A percentile compares a stretch with the other conserved stretches of the same genome.
phyloP scores from a whole-genome alignment of 495 filamentous ascomycete species.

The Diplogelasinospora grovesii region DNA sequence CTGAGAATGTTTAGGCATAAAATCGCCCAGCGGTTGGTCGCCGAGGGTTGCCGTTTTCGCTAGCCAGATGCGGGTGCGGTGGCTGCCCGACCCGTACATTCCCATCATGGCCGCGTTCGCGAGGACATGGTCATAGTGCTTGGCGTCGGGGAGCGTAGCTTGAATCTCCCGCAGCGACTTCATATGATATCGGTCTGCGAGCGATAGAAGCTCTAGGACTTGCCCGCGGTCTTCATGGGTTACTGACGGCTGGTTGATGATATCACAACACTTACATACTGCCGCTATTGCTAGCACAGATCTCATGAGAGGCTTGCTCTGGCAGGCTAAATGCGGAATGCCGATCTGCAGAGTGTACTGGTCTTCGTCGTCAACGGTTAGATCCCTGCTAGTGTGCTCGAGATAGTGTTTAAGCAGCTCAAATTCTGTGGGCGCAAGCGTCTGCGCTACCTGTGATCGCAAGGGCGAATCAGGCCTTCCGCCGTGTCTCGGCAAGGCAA shows the following conservation, averaged over 20 bases:
- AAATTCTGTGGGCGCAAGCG: slow-evolving; percentile 27
- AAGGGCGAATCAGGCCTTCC: slow-evolving; percentile 6
- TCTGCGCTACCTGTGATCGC: slow-evolving; percentile 5
- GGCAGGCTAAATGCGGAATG: slow-evolving; percentile 36
- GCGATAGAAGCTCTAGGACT: slow-evolving; percentile 24
- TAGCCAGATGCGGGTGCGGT: slow-evolving; percentile 32
- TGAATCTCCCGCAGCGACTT: slow-evolving; percentile 29
- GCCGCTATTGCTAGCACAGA: slow-evolving; percentile 36
- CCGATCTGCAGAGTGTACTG: slow-evolving; percentile 35
- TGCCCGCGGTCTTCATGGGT: slow-evolving; percentile 14
- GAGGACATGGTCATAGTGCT: slow-evolving; percentile 30
- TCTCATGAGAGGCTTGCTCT: slow-evolving; percentile 34
- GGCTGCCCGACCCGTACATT: slow-evolving; percentile 37
- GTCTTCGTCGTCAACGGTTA: slow-evolving; percentile 28
- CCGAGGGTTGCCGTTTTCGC: slow-evolving; percentile 20
- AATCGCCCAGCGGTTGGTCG: slow-evolving; percentile 11
- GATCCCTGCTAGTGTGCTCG: slow-evolving; percentile 35
- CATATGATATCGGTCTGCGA: slow-evolving; percentile 30
- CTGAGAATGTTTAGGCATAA: slow-evolving; percentile 30
- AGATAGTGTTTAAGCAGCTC: slow-evolving; percentile 35
- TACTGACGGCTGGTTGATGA: slow-evolving; percentile 19
- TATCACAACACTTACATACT: slow-evolving; percentile 34
- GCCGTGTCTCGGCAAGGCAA: neutral
- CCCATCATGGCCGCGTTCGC: slow-evolving; percentile 43
- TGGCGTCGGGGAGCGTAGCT: slow-evolving; percentile 16